These are phyloP conservation scores for Rhizoctonia solani DNA, from an alignment of 1,284 basidiomycete genomes.

Conservation along the genomic window DNA sequence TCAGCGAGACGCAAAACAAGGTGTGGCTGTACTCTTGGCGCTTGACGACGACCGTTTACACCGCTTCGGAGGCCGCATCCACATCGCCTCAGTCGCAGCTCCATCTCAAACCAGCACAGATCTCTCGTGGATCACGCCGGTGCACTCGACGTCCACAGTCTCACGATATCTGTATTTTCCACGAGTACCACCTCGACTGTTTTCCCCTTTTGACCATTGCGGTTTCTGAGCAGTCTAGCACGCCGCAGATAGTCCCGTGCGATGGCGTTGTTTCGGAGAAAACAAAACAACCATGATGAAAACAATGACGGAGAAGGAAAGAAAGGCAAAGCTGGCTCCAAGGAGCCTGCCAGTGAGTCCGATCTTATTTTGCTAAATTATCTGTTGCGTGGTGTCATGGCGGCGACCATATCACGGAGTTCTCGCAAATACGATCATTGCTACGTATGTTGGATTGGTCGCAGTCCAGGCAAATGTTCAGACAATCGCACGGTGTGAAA, in stretches of 20 bases:
- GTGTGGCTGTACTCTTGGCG: not conserved
- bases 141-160: too few relatives aligned
- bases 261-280: slow-evolving; percentile 22
- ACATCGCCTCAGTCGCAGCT: slow-evolving; percentile 17
- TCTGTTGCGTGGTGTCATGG: not conserved
- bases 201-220: too few relatives aligned
- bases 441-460: too few relatives aligned
- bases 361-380: not conserved
- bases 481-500: too few relatives aligned
- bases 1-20: not conserved
- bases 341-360: slow-evolving; percentile 32
- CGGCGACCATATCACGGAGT: not conserved
- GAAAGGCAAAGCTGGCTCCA: slow-evolving; percentile 27
- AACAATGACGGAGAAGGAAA: slow-evolving; percentile 33
- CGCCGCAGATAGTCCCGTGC: too few relatives aligned
- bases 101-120: not conserved
- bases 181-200: too few relatives aligned
- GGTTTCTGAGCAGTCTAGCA: too few relatives aligned
- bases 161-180: too few relatives aligned
- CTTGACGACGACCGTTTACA: not conserved
- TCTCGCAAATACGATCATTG: too few relatives aligned
- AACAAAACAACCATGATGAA: slow-evolving; percentile 7
- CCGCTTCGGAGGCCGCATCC: slow-evolving; percentile 28
- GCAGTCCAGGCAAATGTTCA: too few relatives aligned
- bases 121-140: too few relatives aligned